Conservation (phyloP, 2,329 filamentous ascomycete species). For the Fonsecaea monophora region DNA sequence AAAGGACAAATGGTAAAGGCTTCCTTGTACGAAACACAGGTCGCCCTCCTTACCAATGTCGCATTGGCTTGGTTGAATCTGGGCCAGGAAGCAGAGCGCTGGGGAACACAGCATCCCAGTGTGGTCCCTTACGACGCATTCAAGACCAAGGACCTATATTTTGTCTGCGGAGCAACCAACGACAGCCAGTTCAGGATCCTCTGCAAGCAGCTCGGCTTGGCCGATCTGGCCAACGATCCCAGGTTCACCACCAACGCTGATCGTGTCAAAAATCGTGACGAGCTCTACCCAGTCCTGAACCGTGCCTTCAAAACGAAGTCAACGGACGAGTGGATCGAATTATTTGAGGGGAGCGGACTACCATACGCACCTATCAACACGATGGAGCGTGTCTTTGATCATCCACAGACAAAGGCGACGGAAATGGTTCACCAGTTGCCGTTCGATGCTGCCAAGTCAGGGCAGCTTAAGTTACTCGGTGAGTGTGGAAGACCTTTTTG, state of each 20-base stretch:
- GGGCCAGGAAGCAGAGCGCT: constrained; percentile 45
- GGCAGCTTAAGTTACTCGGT: constrained; percentile 44
- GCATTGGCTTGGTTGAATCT: constrained; percentile 30
- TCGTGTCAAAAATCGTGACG: constrained; percentile 61
- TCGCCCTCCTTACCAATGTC: constrained; percentile 31
- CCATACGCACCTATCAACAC: constrained; percentile 57
- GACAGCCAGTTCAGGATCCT: constrained; percentile 71
- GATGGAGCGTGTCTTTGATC: constrained; percentile 53
- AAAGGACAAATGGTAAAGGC: constrained; percentile 46
- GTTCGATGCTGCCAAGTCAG: constrained; percentile 38
- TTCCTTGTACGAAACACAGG: constrained; percentile 54
- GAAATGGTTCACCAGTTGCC: constrained; percentile 47
- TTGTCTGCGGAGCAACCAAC: constrained; percentile 76
- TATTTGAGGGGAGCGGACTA: constrained; percentile 53
- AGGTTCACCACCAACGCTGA: constrained; percentile 68
- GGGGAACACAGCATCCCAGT: constrained; percentile 56
- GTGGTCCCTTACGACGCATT: constrained; percentile 61
- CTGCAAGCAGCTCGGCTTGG: constrained; percentile 64
- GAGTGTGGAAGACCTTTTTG: neutral
- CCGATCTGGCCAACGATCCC: constrained; percentile 66
- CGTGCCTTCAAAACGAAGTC: constrained; percentile 46
- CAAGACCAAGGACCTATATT: constrained; percentile 72
- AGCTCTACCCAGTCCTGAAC: constrained; percentile 48
- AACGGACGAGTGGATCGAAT: constrained; percentile 50
- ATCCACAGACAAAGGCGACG: constrained; percentile 52